These are phyloP conservation scores for Stephania yunnanensis DNA, from an alignment of 164 flowering plant species.

Conservation along the genomic window DNA sequence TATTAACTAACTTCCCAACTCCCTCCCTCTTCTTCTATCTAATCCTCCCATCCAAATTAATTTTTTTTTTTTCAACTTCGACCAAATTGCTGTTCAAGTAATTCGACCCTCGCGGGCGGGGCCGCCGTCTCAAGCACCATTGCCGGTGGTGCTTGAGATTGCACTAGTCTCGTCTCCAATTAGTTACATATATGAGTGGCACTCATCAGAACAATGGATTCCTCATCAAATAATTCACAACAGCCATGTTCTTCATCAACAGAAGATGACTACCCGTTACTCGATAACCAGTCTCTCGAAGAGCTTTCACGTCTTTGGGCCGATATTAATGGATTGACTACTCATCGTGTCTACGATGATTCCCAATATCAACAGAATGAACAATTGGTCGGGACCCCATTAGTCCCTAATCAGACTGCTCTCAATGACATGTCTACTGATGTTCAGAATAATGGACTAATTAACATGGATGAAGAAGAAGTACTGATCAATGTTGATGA, in stretches of 20 bases:
- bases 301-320: not conserved
- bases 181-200: too few species aligned
- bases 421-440: not conserved
- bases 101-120: not conserved
- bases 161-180: too few species aligned
- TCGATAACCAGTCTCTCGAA: not conserved
- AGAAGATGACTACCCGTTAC: not conserved
- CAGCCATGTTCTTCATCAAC: too few species aligned
- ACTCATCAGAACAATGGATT: not conserved
- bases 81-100: not conserved
- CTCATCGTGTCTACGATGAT: not conserved
- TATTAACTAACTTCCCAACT: not conserved
- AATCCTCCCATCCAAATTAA: not conserved
- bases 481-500: not conserved
- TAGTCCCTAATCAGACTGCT: too few species aligned
- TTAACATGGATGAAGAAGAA: not conserved
- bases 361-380: not conserved
- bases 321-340: not conserved
- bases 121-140: constrained; percentile 11
- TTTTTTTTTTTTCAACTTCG: not conserved
- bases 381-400: too few species aligned
- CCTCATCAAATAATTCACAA: not conserved
- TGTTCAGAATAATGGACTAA: not conserved
- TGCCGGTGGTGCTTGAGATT: constrained; percentile 6
- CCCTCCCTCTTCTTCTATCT: not conserved